Evolutionary conservation across 306 rosid species (phyloP).

Genomic region (Citrullus amarus): DNA sequence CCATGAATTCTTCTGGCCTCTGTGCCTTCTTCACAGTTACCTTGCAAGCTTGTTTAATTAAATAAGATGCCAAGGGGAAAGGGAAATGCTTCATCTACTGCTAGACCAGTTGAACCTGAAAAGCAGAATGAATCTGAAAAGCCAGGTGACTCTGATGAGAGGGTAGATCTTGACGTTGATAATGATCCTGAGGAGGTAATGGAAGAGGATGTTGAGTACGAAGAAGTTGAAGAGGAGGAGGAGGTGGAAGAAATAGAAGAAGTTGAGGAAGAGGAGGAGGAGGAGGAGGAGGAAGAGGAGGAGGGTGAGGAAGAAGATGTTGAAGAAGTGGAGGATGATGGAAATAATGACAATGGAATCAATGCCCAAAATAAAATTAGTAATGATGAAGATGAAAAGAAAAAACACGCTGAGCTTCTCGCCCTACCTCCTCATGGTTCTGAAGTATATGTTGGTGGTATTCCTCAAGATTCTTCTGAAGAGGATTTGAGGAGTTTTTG

Average conservation of each 20-base stretch:
- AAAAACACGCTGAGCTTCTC: conserved; percentile 70
- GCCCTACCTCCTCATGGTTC: conserved; percentile 97
- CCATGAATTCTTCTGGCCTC: conserved; percentile 97
- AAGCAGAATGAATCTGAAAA: conserved; percentile 28
- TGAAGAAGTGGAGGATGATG: conserved; percentile 43
- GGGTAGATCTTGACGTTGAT: conserved; percentile 58
- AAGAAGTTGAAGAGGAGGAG: conserved; percentile 82
- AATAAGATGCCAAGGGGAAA: conserved; percentile 73
- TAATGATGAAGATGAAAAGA: conserved; percentile 51
- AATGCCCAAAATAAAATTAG: conserved; percentile 17
- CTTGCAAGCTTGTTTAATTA: conserved; percentile 70
- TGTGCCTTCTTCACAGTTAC: conserved; percentile 96
- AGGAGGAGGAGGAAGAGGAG: conserved; percentile 41
- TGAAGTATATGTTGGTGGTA: conserved; percentile 90
- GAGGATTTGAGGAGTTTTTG: conserved; percentile 71
- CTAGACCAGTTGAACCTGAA: conserved; percentile 43
- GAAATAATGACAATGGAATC: conserved; percentile 8
- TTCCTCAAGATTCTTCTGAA: conserved; percentile 54
- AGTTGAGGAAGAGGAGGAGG: conserved; percentile 38
- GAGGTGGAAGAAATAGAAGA: conserved; percentile 68
- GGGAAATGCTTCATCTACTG: conserved; percentile 49
- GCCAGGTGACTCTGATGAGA: conserved; percentile 64
- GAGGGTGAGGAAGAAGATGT: conserved; percentile 22
- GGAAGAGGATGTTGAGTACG: conserved; percentile 82
- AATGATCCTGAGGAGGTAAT: conserved; percentile 63